Evolutionary conservation across 768 basidiomycete species (phyloP).

Genomic region (Bullera alba): DNA sequence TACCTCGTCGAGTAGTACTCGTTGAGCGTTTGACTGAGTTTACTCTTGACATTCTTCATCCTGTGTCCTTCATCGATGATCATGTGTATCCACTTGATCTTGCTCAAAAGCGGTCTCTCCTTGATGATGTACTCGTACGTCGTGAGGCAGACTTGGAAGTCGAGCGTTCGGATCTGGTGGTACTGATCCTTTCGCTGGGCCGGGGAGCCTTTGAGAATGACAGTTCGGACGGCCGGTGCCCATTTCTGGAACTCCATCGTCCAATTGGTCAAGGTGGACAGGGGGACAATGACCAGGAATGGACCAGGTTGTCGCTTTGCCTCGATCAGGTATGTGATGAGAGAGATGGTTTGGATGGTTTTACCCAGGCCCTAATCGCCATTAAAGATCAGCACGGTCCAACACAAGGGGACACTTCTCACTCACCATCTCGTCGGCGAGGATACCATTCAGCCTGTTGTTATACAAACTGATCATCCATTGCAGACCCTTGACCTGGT

Average conservation of each 20-base stretch:
- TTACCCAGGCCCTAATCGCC: conserved; percentile 43
- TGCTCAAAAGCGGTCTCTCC: conserved; percentile 80
- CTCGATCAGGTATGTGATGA: conserved; percentile 92
- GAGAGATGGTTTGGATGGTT: conserved; percentile 49
- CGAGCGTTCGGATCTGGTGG: conserved; percentile 60
- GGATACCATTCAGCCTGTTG: conserved; percentile 87
- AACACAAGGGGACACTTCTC: no score
- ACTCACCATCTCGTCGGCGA: conserved; percentile 61
- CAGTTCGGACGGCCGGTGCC: conserved; percentile 71
- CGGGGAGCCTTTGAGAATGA: conserved; percentile 91
- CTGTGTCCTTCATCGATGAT: conserved; percentile 98
- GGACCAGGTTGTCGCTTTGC: conserved; percentile 83
- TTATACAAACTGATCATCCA: conserved; percentile 99
- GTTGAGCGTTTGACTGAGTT: conserved; percentile 80
- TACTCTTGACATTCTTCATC: conserved; percentile 92
- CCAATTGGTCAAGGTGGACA: conserved; percentile 97
- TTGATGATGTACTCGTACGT: conserved; percentile 98
- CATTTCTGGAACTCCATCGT: conserved; percentile 94
- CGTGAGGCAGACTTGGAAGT: conserved; percentile 87
- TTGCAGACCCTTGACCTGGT: conserved; percentile 88
- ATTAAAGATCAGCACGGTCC: not conserved
- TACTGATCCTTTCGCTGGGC: conserved; percentile 70
- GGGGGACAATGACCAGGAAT: conserved; percentile 88
- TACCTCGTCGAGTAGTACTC: conserved; percentile 88
- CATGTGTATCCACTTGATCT: conserved; percentile 95